Evolutionary conservation across 352 stramenopile species (phyloP), one percentile per base, ranked within the genome.

Genomic region (Hyaloperonospora arabidopsidis): DNA sequence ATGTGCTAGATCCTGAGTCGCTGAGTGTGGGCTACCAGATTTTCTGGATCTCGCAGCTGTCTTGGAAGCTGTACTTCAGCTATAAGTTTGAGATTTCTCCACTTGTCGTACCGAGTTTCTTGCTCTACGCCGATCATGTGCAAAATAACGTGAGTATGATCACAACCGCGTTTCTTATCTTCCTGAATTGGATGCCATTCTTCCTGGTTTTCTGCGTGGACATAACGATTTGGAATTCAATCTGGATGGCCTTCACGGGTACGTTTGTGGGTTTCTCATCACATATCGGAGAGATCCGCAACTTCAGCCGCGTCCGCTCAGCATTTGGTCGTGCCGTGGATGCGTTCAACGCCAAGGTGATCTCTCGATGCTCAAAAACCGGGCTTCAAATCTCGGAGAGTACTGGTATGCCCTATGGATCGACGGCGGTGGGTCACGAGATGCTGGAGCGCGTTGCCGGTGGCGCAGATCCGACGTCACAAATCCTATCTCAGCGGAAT

Each of bases 131-230:
- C 40, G 96, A 99, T 64, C 97, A 98, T 61, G 66, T 97, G 22
- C 79, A 91, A 55, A 93, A 86, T 63, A 67, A 76, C 28, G 85
- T 91, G 40, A 92, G 79, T 46, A 82, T 95, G 44, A 72, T 93
- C 51, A 81, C 74, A 41, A 97, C 87, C 2, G 57, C 72, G 35
- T 63, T 98, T 19, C 68, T 98, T n/a, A 90, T 99, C 23, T 66
- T 90, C 0, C 65, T 98, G 21, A 86, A 97, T 59, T 99, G 96
- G 96, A 67, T 97, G 23, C 96, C 96, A 8, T 97, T 98, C 59
- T 97, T 98, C 66, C 87, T 98, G 59, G 95, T 99, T 0, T 99
- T 97, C 65, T 90, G 97, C 35, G 97, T 99, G 49, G 96, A 99
- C 55, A 97, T 97, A 63, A 97, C 88, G 38, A 99, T 99, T 59